These are phyloP conservation scores for Neospermospora avenae DNA, from an alignment of 2,329 filamentous ascomycete genomes.

Conservation along the genomic window DNA sequence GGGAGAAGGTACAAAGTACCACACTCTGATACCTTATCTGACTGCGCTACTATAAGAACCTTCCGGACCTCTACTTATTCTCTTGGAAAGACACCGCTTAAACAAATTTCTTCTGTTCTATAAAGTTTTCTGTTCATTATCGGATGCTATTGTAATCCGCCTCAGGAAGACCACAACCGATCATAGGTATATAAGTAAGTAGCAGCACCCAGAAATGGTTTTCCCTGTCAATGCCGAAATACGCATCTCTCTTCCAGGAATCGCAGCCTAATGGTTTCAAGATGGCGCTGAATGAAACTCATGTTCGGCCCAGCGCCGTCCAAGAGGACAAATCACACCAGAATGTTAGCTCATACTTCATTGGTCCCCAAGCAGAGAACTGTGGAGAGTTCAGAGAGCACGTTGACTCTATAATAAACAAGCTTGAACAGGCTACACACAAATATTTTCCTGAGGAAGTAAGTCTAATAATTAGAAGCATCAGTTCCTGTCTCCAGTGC, in stretches of 20 bases:
- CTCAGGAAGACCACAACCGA: no score
- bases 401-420: constrained; percentile 3
- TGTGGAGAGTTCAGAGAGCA: constrained; percentile 1
- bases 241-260: background rate
- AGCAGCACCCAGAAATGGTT: no score
- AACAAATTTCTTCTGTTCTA: no score
- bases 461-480: background rate
- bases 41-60: no score
- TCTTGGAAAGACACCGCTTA: no score
- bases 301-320: background rate
- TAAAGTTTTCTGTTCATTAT: no score
- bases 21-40: no score
- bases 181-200: no score
- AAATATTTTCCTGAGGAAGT: constrained; percentile 7
- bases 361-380: constrained; percentile 8
- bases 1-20: no score
- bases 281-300: background rate
- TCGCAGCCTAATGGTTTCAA: background rate
- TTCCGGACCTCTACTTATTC: no score
- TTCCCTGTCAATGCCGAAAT: background rate
- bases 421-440: background rate
- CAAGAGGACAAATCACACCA: constrained; percentile 5
- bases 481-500: background rate
- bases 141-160: no score
- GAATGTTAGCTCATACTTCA: constrained; percentile 7